phyloP scores from a whole-genome alignment of 441 rosid genomes.

The Corymbia citriodora region DNA sequence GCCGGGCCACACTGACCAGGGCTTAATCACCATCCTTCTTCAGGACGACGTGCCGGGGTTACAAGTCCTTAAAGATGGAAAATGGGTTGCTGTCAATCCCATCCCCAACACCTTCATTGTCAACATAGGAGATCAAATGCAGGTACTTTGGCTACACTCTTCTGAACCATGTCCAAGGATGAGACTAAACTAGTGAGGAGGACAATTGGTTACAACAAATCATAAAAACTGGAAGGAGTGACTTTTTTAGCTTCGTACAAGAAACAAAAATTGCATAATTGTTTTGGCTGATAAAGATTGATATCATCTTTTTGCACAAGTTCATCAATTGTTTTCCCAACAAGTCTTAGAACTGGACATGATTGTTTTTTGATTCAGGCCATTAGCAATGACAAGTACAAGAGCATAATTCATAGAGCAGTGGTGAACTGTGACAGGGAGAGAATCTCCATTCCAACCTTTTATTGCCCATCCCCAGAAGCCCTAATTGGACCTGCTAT shows the following conservation, averaged over 20 bases:
- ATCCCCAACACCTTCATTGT: slow-evolving; percentile 44
- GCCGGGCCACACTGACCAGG: slow-evolving; percentile 54
- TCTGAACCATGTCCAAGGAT: background rate
- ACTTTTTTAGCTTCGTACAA: background rate
- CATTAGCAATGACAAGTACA: slow-evolving; percentile 48
- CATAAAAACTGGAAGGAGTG: background rate
- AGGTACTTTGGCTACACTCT: slow-evolving; percentile 15
- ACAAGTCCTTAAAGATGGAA: slow-evolving; percentile 39
- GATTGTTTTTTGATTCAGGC: slow-evolving; percentile 10
- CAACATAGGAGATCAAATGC: slow-evolving; percentile 59
- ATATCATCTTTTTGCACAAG: background rate
- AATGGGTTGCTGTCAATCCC: slow-evolving; percentile 48
- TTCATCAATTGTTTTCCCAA: background rate
- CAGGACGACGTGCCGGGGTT: slow-evolving; percentile 53
- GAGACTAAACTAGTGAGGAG: background rate
- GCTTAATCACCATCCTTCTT: slow-evolving; percentile 45
- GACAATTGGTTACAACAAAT: background rate
- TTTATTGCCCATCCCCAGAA: slow-evolving; percentile 50
- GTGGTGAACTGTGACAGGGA: slow-evolving; percentile 42
- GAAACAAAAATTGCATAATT: background rate
- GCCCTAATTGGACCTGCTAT: slow-evolving; percentile 46
- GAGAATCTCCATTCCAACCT: slow-evolving; percentile 47
- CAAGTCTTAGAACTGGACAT: background rate
- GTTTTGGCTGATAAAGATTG: background rate
- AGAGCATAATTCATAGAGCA: slow-evolving; percentile 55